phyloP scores from a whole-genome alignment of 2,329 filamentous ascomycete species.

The Xylogone sp. region DNA sequence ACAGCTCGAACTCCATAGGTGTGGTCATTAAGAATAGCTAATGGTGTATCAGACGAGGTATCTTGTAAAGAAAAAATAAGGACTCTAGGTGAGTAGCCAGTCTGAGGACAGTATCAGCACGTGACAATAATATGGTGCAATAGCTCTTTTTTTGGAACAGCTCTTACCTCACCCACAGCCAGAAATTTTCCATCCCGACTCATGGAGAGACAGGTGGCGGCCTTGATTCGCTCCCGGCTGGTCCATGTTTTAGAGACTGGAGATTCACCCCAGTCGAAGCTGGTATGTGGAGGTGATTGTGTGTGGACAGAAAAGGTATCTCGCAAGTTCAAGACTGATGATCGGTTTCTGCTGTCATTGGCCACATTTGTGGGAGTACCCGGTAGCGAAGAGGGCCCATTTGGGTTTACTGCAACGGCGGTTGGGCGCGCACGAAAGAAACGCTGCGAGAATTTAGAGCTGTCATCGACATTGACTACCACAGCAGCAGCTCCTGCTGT shows the following conservation, averaged over 20 bases:
- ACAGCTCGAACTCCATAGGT: slow-evolving; percentile 84
- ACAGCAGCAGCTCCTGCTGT: slow-evolving; percentile 94
- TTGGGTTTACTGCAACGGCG: slow-evolving; percentile 59
- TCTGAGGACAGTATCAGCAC: slow-evolving; percentile 44
- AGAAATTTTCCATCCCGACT: slow-evolving; percentile 84
- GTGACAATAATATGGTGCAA: not conserved
- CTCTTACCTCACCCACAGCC: slow-evolving; percentile 76
- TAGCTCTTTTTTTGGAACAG: slow-evolving; percentile 4
- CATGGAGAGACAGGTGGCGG: slow-evolving; percentile 84
- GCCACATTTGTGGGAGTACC: slow-evolving; percentile 53
- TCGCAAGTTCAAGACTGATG: slow-evolving; percentile 41
- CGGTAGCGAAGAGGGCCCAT: slow-evolving; percentile 51
- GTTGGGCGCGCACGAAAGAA: slow-evolving; percentile 87
- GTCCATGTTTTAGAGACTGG: slow-evolving; percentile 72
- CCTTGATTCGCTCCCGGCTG: slow-evolving; percentile 88
- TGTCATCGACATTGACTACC: slow-evolving; percentile 72
- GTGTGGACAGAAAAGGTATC: slow-evolving; percentile 36
- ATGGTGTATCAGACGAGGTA: slow-evolving; percentile 71
- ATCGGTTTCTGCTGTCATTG: slow-evolving; percentile 59
- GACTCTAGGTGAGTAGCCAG: slow-evolving; percentile 87
- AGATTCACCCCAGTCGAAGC: slow-evolving; percentile 57
- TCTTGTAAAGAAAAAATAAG: slow-evolving; percentile 86
- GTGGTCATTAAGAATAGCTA: slow-evolving; percentile 86
- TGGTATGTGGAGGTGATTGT: slow-evolving; percentile 27
- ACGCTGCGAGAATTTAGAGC: slow-evolving; percentile 65